These are phyloP conservation scores for Cyberlindnera japonica DNA, from an alignment of 805 yeast genomes.

Conservation along the genomic window DNA sequence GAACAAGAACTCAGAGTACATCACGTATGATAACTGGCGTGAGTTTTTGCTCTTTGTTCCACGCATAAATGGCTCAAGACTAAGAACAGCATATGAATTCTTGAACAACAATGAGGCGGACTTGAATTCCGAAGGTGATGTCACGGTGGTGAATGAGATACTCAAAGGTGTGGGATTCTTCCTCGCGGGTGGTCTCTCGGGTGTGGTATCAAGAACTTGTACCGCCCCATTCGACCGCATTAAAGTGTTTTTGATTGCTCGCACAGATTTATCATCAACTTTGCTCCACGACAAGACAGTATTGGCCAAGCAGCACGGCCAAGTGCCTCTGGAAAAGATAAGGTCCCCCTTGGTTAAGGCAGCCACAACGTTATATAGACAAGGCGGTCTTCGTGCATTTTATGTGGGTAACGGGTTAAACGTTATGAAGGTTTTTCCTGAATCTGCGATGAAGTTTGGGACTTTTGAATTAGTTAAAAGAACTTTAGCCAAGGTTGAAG, in stretches of 20 bases:
- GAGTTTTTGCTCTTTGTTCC: constrained; percentile 83
- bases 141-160: constrained; percentile 74
- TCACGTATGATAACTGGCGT: constrained; percentile 84
- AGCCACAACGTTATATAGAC: constrained; percentile 72
- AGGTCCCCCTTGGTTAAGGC: constrained; percentile 80
- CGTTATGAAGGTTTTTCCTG: constrained; percentile 92
- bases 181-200: constrained; percentile 92
- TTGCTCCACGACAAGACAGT: constrained; percentile 54
- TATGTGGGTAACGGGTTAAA: constrained; percentile 95
- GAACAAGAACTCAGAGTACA: constrained; percentile 57
- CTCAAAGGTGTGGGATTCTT: constrained; percentile 86
- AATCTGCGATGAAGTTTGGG: constrained; percentile 96
- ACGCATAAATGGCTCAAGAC: constrained; percentile 67
- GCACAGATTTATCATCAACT: constrained; percentile 76
- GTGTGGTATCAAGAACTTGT: constrained; percentile 92
- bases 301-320: constrained; percentile 39
- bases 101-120: constrained; percentile 78
- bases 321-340: constrained; percentile 41
- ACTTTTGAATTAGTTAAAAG: constrained; percentile 86
- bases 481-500: constrained; percentile 68
- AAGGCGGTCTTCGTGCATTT: constrained; percentile 84
- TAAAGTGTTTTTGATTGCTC: constrained; percentile 89
- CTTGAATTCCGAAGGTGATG: constrained; percentile 88
- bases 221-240: constrained; percentile 97
- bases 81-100: constrained; percentile 75